phyloP scores from a whole-genome alignment of 805 yeast species.

The Zygosaccharomyces pseudorouxii region DNA sequence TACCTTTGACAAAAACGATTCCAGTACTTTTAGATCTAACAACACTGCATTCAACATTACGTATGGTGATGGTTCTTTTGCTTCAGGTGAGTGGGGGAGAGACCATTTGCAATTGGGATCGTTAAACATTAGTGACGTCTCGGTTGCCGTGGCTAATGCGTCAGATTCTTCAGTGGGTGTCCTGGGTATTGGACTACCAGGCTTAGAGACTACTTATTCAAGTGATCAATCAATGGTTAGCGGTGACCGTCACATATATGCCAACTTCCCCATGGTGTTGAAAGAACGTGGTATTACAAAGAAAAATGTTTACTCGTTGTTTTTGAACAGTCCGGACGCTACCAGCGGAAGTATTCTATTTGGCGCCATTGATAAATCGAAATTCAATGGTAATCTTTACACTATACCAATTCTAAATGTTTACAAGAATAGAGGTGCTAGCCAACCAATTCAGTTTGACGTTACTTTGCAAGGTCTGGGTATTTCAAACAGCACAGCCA shows the following conservation, averaged over 20 bases:
- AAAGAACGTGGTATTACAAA: conserved; percentile 53
- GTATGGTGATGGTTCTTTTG: conserved; percentile 51
- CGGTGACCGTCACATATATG: conserved; percentile 41
- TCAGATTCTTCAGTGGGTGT: conserved; percentile 66
- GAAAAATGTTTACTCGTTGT: conserved; percentile 58
- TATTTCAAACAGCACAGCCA: conserved; percentile 25
- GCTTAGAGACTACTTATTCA: conserved; percentile 59
- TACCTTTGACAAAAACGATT: conserved; percentile 23
- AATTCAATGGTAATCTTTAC: conserved; percentile 49
- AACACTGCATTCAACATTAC: conserved; percentile 40
- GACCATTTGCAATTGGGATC: conserved; percentile 58
- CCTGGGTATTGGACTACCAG: conserved; percentile 66
- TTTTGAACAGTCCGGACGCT: conserved; percentile 43
- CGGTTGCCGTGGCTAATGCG: conserved; percentile 69
- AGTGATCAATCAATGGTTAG: conserved; percentile 13
- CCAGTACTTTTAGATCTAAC: conserved; percentile 27
- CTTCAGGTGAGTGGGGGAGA: conserved; percentile 41
- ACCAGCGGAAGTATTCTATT: conserved; percentile 54
- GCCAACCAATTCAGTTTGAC: conserved; percentile 26
- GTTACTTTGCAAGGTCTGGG: conserved; percentile 36
- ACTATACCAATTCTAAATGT: conserved; percentile 45
- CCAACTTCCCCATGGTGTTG: conserved; percentile 63
- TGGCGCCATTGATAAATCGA: conserved; percentile 67
- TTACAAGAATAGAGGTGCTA: conserved; percentile 17
- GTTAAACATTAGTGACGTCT: conserved; percentile 44